A percentile compares a stretch with the other conserved stretches of the same genome.
These are phyloP conservation scores for Aureobasidium sp. DNA, from an alignment of 2,329 filamentous ascomycete genomes.

Conservation along the genomic window DNA sequence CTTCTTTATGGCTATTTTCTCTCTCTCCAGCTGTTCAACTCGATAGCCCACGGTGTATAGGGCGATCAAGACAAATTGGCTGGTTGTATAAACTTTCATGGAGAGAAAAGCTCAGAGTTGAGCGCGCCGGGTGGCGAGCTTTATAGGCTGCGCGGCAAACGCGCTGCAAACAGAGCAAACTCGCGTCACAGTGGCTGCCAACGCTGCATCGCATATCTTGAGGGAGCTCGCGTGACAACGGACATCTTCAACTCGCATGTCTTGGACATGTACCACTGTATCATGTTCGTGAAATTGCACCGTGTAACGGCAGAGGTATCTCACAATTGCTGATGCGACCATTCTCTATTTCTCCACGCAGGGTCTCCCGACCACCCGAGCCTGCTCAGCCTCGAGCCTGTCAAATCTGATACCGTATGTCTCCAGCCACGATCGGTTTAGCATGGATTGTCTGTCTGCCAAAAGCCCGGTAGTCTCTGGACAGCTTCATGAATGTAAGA, in stretches of 20 bases:
- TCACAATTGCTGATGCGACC: neutral
- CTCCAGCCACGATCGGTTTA: neutral
- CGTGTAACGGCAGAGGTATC: neutral
- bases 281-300: neutral
- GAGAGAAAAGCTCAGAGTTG: neutral
- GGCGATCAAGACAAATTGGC: neutral
- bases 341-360: neutral
- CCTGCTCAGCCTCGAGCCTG: neutral
- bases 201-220: neutral
- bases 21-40: constrained; percentile 6
- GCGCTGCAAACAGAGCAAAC: neutral
- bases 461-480: neutral
- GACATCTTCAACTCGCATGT: too few relatives aligned
- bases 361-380: neutral
- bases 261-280: neutral
- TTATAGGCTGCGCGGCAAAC: neutral
- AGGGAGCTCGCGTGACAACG: neutral
- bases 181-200: neutral
- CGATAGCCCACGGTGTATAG: constrained; percentile 5
- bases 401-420: neutral
- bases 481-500: neutral
- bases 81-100: neutral
- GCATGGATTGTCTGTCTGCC: neutral
- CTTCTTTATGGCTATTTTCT: neutral
- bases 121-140: neutral